Base-by-base conservation (phyloP, 2,329 filamentous ascomycete genomes). In the Penicillium sp. region DNA sequence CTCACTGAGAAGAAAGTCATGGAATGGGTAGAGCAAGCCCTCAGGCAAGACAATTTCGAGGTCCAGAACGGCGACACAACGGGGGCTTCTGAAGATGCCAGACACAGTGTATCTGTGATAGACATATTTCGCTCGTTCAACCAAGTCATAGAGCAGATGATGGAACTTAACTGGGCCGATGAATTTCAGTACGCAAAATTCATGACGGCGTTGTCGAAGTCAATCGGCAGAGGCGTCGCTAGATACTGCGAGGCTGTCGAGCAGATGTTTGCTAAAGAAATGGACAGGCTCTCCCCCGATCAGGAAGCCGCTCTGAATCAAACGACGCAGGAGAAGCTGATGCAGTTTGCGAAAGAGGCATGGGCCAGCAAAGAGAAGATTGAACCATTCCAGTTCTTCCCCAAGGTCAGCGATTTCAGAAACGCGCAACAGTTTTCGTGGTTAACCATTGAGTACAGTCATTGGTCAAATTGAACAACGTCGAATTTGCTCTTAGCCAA, bases 401-500 rank as follows among this genome's bases (percentile, higher is more conserved):
- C 92, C 2, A 91, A 97, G 86, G 92, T 93, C 81, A 78, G 84
- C 76, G 29, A 38, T 9, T 21, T 53, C 62, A 19, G 19, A 35
- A 26, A 7, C 19, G 6, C 9, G n/a, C 44, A n/a, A 17, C 49
- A 26, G n/a, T 35, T 38, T 9, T 17, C 11, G 45, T 56, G 17
- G 30, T 53, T 70, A 55, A 68, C 45, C 21, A 47, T 56, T 76
- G 80, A 71, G 80, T 67, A 47, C 68, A 97, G 91, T 97, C 93
- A 5, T 91, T 99, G 70, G 93, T 99, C 65, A 99, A 98, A 78
- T 86, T 99, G 69, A 99, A 99, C 83, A 96, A 99, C 72, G 89
- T 99, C 67, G 94, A 97, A 78, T 98, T 92, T 78, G 94, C 93
- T 5, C 93, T 96, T 79, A 86, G 93, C 60, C 92, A 96, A 72